phyloP scores from a whole-genome alignment of 768 basidiomycete species.

The Podaxis carcinomalis region DNA sequence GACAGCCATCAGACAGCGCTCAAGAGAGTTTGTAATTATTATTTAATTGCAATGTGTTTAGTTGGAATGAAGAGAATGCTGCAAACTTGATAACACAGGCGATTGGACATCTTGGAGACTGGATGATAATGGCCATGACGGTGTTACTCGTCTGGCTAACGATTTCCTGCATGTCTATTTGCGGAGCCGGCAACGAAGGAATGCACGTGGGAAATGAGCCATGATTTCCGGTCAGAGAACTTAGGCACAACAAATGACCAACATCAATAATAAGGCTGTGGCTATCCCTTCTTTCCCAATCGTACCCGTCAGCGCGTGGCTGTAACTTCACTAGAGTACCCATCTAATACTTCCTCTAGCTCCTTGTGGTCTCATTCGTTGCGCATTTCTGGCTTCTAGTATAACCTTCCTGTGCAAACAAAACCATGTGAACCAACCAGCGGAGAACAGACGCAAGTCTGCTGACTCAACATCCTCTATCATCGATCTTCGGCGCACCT shows the following conservation, averaged over 20 bases:
- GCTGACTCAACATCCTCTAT: conserved; percentile 25
- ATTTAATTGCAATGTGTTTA: neutral
- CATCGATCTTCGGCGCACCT: conserved; percentile 21
- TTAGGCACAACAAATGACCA: conserved; percentile 2
- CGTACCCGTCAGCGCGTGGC: conserved; percentile 10
- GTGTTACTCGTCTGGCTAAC: neutral
- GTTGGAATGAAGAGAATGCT: neutral
- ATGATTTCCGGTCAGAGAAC: neutral
- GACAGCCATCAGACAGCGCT: conserved; percentile 9
- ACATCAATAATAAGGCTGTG: conserved; percentile 7
- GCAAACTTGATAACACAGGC: neutral
- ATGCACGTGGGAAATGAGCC: neutral
- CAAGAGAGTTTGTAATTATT: neutral
- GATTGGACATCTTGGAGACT: neutral
- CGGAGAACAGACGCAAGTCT: conserved; percentile 11
- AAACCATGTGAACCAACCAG: neutral
- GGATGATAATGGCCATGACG: neutral
- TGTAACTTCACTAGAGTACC: conserved; percentile 9
- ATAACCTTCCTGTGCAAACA: conserved; percentile 3
- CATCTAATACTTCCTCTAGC: neutral
- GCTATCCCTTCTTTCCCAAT: neutral
- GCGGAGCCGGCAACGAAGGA: neutral
- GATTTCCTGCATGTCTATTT: neutral
- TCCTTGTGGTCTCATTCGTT: conserved; percentile 1
- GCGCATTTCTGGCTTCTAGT: conserved; percentile 7